Evolutionary conservation across 2,329 filamentous ascomycete genomes (phyloP).

Genomic region (Ilyonectria sp.): DNA sequence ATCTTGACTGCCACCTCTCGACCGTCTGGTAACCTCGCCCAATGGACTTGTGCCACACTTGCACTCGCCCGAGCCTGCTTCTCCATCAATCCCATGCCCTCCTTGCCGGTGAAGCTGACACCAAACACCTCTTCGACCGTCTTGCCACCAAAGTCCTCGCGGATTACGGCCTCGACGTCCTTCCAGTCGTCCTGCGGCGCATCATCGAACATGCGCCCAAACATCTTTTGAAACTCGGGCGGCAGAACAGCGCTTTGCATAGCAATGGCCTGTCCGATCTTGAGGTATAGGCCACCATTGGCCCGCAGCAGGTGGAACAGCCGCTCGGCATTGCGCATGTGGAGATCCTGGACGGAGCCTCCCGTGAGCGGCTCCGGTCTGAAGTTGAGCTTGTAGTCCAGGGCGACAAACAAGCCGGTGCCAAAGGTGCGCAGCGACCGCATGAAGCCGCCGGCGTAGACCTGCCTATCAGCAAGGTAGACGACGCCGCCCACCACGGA

Average conservation of each 20-base stretch:
- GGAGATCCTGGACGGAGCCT: constrained; percentile 82
- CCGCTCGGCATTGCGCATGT: constrained; percentile 86
- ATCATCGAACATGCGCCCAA: constrained; percentile 96
- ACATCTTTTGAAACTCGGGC: constrained; percentile 97
- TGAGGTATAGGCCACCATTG: constrained; percentile 95
- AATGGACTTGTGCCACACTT: constrained; percentile 97
- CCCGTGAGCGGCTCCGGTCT: constrained; percentile 82
- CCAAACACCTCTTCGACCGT: constrained; percentile 93
- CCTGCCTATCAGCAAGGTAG: constrained; percentile 79
- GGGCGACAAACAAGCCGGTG: constrained; percentile 82
- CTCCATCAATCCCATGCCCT: constrained; percentile 77
- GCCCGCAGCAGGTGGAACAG: constrained; percentile 84
- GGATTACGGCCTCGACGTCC: constrained; percentile 87
- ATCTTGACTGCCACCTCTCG: constrained; percentile 96
- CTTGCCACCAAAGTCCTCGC: constrained; percentile 85
- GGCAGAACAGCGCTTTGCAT: constrained; percentile 98
- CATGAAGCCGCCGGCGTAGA: constrained; percentile 84
- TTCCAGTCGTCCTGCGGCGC: constrained; percentile 93
- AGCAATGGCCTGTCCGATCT: constrained; percentile 97
- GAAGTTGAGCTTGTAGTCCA: constrained; percentile 99
- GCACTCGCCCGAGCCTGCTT: constrained; percentile 79
- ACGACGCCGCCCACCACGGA: constrained; percentile 71
- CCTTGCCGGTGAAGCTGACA: constrained; percentile 82
- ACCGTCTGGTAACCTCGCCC: constrained; percentile 88
- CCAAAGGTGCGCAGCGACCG: constrained; percentile 88